Conservation (phyloP, 768 basidiomycete species). For the Leccinum pellstonianum region DNA sequence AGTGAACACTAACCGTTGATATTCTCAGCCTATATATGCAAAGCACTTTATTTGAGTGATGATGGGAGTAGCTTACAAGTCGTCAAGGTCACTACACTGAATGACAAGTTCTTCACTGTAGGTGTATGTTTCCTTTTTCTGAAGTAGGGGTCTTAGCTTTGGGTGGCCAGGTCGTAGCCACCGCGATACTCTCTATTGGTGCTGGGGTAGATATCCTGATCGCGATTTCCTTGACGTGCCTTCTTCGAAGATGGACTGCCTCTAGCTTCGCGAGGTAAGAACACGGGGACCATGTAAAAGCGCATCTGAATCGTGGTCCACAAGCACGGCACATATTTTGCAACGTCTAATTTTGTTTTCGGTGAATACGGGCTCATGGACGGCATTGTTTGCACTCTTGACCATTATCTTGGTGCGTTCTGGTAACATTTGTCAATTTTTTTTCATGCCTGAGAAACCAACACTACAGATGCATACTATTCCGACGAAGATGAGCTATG, state of each 20-base stretch:
- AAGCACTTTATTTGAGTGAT: neutral
- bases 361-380: slow-evolving; percentile 38
- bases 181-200: neutral
- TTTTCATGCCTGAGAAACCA: neutral
- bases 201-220: slow-evolving; percentile 9
- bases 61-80: slow-evolving; percentile 5
- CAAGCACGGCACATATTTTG: slow-evolving; percentile 10
- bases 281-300: neutral
- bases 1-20: neutral
- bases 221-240: slow-evolving; percentile 1
- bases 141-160: neutral
- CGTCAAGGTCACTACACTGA: neutral
- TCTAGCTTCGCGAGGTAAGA: neutral
- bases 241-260: slow-evolving; percentile 3
- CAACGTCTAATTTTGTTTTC: slow-evolving; percentile 11
- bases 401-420: slow-evolving; percentile 44
- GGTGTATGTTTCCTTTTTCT: neutral
- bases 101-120: neutral
- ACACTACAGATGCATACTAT: neutral
- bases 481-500: neutral
- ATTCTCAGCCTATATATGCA: slow-evolving; percentile 5
- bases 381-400: slow-evolving; percentile 50
- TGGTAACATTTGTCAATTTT: neutral
- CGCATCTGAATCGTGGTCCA: neutral
- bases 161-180: neutral